Evolutionary conservation across 1,139 yeast species (phyloP), one percentile per base, ranked within the genome.

Genomic region (Protomyces pachydermus): DNA sequence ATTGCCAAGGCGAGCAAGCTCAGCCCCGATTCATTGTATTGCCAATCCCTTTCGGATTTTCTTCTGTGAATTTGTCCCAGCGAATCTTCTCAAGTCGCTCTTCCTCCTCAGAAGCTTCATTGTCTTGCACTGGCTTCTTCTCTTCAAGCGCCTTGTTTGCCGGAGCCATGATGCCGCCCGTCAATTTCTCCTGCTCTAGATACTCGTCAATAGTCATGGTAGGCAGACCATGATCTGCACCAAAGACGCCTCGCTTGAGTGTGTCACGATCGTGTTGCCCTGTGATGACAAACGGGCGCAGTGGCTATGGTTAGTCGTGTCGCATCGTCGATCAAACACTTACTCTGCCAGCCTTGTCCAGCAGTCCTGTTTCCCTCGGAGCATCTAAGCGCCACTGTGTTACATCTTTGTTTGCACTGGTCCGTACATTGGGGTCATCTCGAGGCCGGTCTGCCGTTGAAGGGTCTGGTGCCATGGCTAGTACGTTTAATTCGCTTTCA

Each of bases 161-260:
- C 28, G 48, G 84, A 28, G 81, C 81, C 61, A 82, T 78, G 56
- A 82, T 86, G 65, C 91, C 91, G 1, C 97, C 97, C 70, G 88
- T 84, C 16, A 85, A 85, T 70, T 88, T 78, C 73, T 93, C 98
- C 70, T 88, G 85, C 63, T 91, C 96, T 62, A 93, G 79, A 68
- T 88, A 87, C 71, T 93, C 97, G 69, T 93, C 98, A 0, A 95
- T 93, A 0, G 96, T 80, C 96, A 95, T 90, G 0, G 97, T 89
- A 0, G 99, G 99, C 48, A 93, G 79, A 45, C 82, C 85, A 74
- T 93, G 98, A 0, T 98, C 98, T 1, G 96, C 89, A 0, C 98
- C 97, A 72, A 83, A 85, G 0, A 91, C 97, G 69, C 85, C 83
- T 34, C 79, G 77, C 65, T 81, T 79, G 25, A 89, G 70, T 54